A percentile compares a stretch with the other conserved stretches of the same genome.
Conservation (phyloP, 805 yeast species). For the Yarrowia divulgata region DNA sequence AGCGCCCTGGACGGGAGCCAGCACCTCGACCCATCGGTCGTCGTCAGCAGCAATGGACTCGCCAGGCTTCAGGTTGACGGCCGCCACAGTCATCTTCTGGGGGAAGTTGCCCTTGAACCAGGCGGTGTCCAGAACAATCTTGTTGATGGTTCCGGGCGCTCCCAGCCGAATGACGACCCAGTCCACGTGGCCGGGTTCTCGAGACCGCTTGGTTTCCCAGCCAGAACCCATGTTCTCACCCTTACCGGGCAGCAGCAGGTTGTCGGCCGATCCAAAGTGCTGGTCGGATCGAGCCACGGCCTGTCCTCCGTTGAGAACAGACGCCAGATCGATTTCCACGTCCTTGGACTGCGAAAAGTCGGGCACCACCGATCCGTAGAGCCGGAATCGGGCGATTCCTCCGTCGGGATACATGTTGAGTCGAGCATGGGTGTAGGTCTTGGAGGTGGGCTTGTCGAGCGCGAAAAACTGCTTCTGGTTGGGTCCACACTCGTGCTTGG, state of each 20-base stretch:
- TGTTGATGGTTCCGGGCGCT: constrained; percentile 60
- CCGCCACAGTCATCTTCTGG: constrained; percentile 76
- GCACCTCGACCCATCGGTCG: constrained; percentile 67
- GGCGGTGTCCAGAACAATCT: constrained; percentile 85
- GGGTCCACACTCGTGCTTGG: constrained; percentile 85
- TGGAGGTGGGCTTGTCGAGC: constrained; percentile 64
- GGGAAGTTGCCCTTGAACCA: constrained; percentile 96
- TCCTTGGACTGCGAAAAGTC: constrained; percentile 58
- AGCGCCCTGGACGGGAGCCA: constrained; percentile 73
- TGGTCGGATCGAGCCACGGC: constrained; percentile 85
- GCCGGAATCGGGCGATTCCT: constrained; percentile 93
- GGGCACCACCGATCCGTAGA: constrained; percentile 86
- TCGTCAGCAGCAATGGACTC: constrained; percentile 55
- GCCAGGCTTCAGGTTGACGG: constrained; percentile 52
- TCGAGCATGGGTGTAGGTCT: constrained; percentile 77
- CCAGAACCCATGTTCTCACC: constrained; percentile 98
- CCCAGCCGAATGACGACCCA: constrained; percentile 91
- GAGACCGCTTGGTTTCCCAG: constrained; percentile 95
- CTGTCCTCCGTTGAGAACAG: constrained; percentile 86
- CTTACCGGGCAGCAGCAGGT: constrained; percentile 88
- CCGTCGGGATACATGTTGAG: constrained; percentile 97
- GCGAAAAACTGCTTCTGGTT: constrained; percentile 82
- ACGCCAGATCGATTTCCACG: constrained; percentile 73
- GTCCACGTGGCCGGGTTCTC: constrained; percentile 83
- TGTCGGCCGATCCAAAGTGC: constrained; percentile 93